Evolutionary conservation across 139 green algal species (phyloP).

Genomic region (Micromonas pusilla): DNA sequence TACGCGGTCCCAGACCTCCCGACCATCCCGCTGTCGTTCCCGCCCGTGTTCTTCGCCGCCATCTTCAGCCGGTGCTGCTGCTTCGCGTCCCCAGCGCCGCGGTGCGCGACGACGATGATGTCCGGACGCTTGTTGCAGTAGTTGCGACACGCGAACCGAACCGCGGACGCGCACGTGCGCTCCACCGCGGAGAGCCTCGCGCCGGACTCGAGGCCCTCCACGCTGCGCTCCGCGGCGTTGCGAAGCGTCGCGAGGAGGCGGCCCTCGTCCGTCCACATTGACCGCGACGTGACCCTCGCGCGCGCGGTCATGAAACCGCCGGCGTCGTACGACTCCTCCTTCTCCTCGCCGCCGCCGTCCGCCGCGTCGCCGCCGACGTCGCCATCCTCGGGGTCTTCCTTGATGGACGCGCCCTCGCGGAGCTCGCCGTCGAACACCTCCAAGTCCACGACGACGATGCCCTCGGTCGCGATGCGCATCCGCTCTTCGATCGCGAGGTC

Average conservation of each 20-base stretch:
- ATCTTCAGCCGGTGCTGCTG: neutral
- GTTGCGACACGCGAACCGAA: conserved; percentile 49
- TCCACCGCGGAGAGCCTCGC: conserved; percentile 65
- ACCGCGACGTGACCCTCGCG: conserved; percentile 74
- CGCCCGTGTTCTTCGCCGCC: neutral
- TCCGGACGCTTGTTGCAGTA: conserved; percentile 82
- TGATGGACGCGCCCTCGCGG: conserved; percentile 70
- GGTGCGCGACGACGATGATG: conserved; percentile 72
- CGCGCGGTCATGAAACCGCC: conserved; percentile 20
- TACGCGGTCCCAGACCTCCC: neutral
- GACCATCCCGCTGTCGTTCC: conserved; percentile 1
- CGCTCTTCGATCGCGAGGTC: conserved; percentile 87
- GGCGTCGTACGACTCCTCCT: conserved; percentile 58
- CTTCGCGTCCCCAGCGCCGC: conserved; percentile 28
- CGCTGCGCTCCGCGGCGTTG: neutral
- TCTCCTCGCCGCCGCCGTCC: conserved; percentile 83
- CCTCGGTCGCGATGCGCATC: conserved; percentile 71
- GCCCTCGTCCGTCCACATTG: conserved; percentile 82
- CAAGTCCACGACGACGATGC: conserved; percentile 77
- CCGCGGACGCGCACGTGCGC: conserved; percentile 49
- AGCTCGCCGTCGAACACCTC: conserved; percentile 54
- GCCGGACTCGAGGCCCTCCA: conserved; percentile 23
- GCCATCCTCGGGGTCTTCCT: conserved; percentile 76
- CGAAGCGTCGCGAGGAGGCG: conserved; percentile 61
- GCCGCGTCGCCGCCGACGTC: conserved; percentile 71